Conservation (phyloP, 805 yeast genomes). For the Yamadazyma sp. region DNA sequence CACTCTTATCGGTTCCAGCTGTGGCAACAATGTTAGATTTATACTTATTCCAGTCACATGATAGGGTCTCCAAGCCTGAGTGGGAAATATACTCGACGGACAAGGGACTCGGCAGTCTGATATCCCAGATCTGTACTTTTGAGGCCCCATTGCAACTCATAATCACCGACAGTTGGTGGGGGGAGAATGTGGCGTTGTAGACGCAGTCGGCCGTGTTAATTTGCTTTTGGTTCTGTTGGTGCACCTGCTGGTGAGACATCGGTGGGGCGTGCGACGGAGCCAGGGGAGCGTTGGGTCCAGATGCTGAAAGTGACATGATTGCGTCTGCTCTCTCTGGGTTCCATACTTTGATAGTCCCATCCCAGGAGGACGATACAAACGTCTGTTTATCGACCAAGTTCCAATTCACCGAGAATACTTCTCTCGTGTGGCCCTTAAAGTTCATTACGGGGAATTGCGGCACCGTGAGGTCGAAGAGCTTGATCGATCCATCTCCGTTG, state of each 20-base stretch:
- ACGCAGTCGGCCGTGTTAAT: constrained; percentile 55
- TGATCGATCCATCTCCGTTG: constrained; percentile 87
- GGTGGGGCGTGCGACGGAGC: constrained; percentile 39
- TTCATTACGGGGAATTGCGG: constrained; percentile 69
- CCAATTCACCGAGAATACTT: constrained; percentile 76
- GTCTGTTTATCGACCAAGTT: constrained; percentile 62
- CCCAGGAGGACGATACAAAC: constrained; percentile 88
- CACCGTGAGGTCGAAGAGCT: constrained; percentile 73
- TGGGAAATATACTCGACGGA: constrained; percentile 67
- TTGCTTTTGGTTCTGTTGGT: constrained; percentile 28
- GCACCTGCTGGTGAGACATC: constrained; percentile 36
- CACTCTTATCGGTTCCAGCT: constrained; percentile 86
- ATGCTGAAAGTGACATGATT: too few relatives aligned
- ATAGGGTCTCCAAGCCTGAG: constrained; percentile 74
- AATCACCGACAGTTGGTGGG: constrained; percentile 72
- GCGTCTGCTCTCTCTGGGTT: constrained; percentile 58
- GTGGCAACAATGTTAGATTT: constrained; percentile 76
- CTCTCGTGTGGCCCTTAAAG: constrained; percentile 74
- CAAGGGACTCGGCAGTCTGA: constrained; percentile 63
- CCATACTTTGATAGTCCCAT: constrained; percentile 84
- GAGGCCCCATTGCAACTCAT: constrained; percentile 76
- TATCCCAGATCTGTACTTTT: constrained; percentile 78
- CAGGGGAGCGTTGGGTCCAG: too few relatives aligned
- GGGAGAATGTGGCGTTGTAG: constrained; percentile 80
- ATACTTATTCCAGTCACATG: constrained; percentile 91